Evolutionary conservation across 352 stramenopile species (phyloP), one percentile per base, ranked within the genome.

Genomic region (Phytopythium vexans): DNA sequence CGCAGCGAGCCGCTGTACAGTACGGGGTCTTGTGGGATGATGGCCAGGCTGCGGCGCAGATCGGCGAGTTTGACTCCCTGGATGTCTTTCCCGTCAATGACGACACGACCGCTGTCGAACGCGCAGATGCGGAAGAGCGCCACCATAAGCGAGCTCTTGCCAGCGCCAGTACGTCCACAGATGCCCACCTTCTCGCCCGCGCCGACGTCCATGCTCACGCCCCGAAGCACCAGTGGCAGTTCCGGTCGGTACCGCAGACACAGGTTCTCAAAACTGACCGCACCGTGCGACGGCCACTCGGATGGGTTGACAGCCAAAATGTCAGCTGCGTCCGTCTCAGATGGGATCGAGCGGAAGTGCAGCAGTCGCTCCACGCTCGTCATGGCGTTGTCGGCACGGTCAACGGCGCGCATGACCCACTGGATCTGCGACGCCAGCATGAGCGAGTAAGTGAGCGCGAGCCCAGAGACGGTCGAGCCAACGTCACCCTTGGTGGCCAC

Each of bases 1-100:
- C 87, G 70, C 35, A 97, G 62, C 16, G 73, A 83, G 11, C 92
- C 92, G 38, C 70, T 86, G 62, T 97, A 98, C 11, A 97, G 61
- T 4, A 97, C 86, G 12, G 93, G 90, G 58, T 97, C 89, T 40
- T 76, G 67, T 4, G 92, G 92, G 54, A 98, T 43, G 43, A 77
- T 77, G 15, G 64, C 62, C 8, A 77, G 46, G 12, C 59, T 68
- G 8, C 49, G 59, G 39, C 68, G 53, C 11, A 77, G 42, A 15
- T 71, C 55, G 9, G 44, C 32, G 8, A 77, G 33, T 27, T 49
- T 56, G 6, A 74, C 16, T 3, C 49, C 54, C 38, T 58, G 53
- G 51, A 82, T 87, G 54, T 96, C 76, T 10, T 92, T 60, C 2
- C 74, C 84, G 68, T 97, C 90, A 42, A 97, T 96, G 0, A 68